Conservation (phyloP, 306 rosid genomes). For the Dalbergia cochinchinensis region DNA sequence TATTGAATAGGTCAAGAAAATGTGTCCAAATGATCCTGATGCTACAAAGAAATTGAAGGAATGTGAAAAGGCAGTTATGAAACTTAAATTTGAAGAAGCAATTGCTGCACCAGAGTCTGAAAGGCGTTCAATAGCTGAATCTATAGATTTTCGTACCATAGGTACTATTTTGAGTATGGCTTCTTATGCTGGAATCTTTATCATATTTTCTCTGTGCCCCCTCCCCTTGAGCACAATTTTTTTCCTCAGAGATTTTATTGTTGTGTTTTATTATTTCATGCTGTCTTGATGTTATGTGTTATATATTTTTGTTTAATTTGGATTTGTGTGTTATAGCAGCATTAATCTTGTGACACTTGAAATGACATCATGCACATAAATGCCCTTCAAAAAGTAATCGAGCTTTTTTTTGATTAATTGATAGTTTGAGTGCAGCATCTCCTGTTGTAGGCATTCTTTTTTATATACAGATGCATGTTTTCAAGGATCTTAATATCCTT, state of each 20-base stretch:
- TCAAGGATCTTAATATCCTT: constrained; percentile 30
- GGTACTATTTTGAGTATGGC: constrained; percentile 62
- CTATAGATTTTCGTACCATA: constrained; percentile 77
- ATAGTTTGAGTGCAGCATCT: constrained; percentile 23
- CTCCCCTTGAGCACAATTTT: not conserved
- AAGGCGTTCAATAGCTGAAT: constrained; percentile 70
- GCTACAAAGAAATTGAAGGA: constrained; percentile 92
- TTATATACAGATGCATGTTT: constrained; percentile 33
- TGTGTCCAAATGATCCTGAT: constrained; percentile 90
- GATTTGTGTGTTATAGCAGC: constrained; percentile 8
- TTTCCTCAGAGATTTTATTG: not conserved
- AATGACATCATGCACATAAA: not conserved
- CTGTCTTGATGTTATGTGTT: constrained; percentile 3
- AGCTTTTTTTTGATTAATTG: constrained; percentile 14
- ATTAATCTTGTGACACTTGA: constrained; percentile 36
- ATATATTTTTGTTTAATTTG: constrained; percentile 24
- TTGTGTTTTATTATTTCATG: constrained; percentile 25
- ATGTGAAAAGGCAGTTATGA: constrained; percentile 96
- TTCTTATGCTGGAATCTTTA: constrained; percentile 29
- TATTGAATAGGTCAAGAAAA: constrained; percentile 79
- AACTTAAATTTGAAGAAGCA: constrained; percentile 96
- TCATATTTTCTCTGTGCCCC: not conserved
- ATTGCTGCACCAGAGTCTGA: constrained; percentile 75
- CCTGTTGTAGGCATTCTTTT: constrained; percentile 10
- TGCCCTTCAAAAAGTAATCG: not conserved